These are phyloP conservation scores for Ogataea glucozyma DNA, from an alignment of 805 yeast genomes.

Conservation along the genomic window DNA sequence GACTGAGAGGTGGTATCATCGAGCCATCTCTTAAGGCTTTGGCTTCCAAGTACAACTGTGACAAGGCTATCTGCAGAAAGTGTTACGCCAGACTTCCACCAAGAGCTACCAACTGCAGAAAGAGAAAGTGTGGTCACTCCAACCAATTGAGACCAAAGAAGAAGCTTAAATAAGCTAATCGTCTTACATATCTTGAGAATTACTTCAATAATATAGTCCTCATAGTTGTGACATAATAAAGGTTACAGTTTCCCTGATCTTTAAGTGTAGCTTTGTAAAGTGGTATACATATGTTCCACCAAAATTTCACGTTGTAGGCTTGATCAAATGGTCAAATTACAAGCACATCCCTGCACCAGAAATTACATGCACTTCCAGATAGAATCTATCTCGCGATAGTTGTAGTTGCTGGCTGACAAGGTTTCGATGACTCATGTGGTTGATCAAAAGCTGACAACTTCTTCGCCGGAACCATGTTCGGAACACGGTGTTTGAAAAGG, in stretches of 20 bases:
- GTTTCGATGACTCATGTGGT: no score
- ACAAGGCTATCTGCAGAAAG: slow-evolving; percentile 97
- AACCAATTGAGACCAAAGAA: slow-evolving; percentile 99
- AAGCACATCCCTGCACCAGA: slow-evolving; percentile 2
- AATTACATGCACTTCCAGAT: no score
- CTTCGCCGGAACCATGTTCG: no score
- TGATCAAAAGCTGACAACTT: no score
- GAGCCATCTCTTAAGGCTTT: slow-evolving; percentile 99
- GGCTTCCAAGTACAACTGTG: slow-evolving; percentile 99
- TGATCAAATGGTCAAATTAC: no score
- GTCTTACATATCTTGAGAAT: slow-evolving; percentile 25
- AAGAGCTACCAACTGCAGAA: slow-evolving; percentile 99
- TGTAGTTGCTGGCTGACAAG: no score
- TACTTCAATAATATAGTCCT: slow-evolving; percentile 12
- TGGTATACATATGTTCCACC: no score
- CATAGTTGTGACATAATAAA: slow-evolving; percentile 15
- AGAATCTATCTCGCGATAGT: no score
- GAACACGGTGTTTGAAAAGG: slow-evolving; percentile 7
- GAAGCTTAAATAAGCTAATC: slow-evolving; percentile 86
- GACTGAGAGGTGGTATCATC: slow-evolving; percentile 83
- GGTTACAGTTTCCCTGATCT: slow-evolving; percentile 12
- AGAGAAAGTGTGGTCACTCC: slow-evolving; percentile 99
- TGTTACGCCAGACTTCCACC: slow-evolving; percentile 99
- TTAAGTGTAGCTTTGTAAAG: slow-evolving; percentile 1
- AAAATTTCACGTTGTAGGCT: no score